phyloP scores from a whole-genome alignment of 352 stramenopile genomes.

The Pythium rishiriense region DNA sequence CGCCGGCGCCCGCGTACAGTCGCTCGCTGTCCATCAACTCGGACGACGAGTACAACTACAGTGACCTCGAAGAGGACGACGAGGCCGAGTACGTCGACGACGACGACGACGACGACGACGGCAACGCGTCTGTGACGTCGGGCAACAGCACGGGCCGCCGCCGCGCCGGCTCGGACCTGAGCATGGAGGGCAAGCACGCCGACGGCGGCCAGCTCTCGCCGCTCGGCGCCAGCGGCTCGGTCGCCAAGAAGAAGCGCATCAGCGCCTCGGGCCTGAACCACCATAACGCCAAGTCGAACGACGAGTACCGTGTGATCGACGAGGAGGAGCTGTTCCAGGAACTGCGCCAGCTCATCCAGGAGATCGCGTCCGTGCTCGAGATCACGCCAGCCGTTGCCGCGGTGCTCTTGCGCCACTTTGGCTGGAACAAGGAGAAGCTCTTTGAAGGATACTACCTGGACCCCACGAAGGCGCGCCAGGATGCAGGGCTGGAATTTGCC shows the following conservation, averaged over 20 bases:
- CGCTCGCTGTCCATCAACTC: conserved; percentile 51
- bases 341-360: conserved; percentile 56
- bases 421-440: conserved; percentile 91
- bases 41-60: conserved; percentile 86
- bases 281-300: conserved; percentile 22
- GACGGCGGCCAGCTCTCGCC: conserved; percentile 41
- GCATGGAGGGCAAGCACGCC: conserved; percentile 34
- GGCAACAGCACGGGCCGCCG: conserved; percentile 26
- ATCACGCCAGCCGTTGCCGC: conserved; percentile 56
- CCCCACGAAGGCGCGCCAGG: conserved; percentile 47
- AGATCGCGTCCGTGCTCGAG: conserved; percentile 82
- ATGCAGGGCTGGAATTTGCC: conserved; percentile 64
- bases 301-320: conserved; percentile 86
- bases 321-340: conserved; percentile 77
- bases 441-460: conserved; percentile 87
- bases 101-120: conserved; percentile 62
- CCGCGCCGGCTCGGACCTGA: conserved; percentile 14
- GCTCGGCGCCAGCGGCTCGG: conserved; percentile 38
- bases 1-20: conserved; percentile 25
- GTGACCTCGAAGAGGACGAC: conserved; percentile 65
- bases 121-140: conserved; percentile 35
- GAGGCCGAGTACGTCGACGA: conserved; percentile 50
- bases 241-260: conserved; percentile 75
- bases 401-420: conserved; percentile 81
- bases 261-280: conserved; percentile 34